Conservation (phyloP, 805 yeast genomes). For the Myxozyma vanderwaltii region DNA sequence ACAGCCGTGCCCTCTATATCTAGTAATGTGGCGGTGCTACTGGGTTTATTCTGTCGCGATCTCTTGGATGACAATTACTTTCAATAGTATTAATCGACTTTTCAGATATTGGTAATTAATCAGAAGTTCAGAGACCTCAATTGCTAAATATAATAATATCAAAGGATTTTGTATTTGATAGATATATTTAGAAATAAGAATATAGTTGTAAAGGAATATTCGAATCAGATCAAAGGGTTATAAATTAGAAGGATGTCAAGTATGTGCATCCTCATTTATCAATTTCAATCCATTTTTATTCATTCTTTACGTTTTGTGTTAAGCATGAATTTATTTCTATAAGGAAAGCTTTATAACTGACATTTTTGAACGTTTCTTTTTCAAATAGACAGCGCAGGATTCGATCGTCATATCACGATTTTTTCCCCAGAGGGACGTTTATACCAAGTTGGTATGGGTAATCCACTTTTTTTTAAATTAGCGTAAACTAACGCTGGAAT, state of each 20-base stretch:
- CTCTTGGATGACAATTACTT: conserved; percentile 4
- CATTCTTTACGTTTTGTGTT: too few species aligned
- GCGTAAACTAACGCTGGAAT: neutral
- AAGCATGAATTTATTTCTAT: too few species aligned
- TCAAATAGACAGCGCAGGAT: conserved; percentile 59
- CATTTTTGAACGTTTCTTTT: too few species aligned
- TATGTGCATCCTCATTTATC: neutral
- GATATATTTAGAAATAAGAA: neutral
- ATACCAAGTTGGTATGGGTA: conserved; percentile 67
- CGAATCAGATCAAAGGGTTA: neutral
- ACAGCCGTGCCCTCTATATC: neutral
- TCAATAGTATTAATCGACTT: neutral
- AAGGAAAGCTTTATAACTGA: too few species aligned
- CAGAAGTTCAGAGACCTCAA: neutral
- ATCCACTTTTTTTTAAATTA: too few species aligned
- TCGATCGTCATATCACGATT: conserved; percentile 97
- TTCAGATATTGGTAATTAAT: too few species aligned
- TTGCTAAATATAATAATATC: neutral
- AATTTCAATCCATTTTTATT: neutral
- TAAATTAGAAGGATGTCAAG: neutral
- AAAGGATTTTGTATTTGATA: neutral
- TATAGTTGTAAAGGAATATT: neutral
- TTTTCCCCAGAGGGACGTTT: conserved; percentile 98
- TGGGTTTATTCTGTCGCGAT: conserved; percentile 9
- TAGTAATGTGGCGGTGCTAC: neutral